Conservation (phyloP, 164 flowering plant genomes). For the Cinnamomum micranthum region DNA sequence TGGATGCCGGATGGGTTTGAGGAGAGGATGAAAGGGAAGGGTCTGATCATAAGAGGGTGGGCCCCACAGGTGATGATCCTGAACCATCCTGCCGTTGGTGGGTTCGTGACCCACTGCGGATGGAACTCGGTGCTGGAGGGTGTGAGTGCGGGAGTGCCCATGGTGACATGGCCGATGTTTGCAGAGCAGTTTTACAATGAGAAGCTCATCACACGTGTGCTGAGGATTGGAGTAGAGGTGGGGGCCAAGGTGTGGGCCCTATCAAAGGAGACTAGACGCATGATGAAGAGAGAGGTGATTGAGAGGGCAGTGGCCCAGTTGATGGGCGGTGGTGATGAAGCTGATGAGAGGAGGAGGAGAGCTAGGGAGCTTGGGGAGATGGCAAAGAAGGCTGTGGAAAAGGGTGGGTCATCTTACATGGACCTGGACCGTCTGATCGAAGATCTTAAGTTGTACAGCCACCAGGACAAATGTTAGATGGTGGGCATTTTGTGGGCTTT, state of each 20-base stretch:
- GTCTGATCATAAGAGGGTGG: constrained; percentile 29
- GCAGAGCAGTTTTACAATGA: constrained; percentile 21
- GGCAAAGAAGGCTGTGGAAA: constrained; percentile 22
- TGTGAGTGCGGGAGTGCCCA: constrained; percentile 16
- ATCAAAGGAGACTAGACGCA: neutral
- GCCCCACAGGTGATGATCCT: constrained; percentile 21
- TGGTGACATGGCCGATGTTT: constrained; percentile 17
- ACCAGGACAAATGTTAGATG: too few relatives aligned
- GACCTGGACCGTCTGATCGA: constrained; percentile 16
- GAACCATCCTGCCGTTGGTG: neutral
- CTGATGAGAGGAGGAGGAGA: constrained; percentile 18
- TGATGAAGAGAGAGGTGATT: constrained; percentile 15
- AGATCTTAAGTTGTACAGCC: constrained; percentile 1
- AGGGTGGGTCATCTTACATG: constrained; percentile 30
- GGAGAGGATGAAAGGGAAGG: constrained; percentile 21
- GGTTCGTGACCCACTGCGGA: neutral
- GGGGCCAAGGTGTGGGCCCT: constrained; percentile 11
- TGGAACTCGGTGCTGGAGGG: constrained; percentile 5
- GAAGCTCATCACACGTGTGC: constrained; percentile 5
- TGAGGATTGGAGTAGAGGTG: constrained; percentile 26
- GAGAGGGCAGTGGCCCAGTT: constrained; percentile 16
- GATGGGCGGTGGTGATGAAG: constrained; percentile 25
- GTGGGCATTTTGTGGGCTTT: too few relatives aligned
- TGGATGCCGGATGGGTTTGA: neutral
- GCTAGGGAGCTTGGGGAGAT: constrained; percentile 16